Evolutionary conservation across 2,329 filamentous ascomycete species (phyloP).

Genomic region (Stylonectria norvegica): DNA sequence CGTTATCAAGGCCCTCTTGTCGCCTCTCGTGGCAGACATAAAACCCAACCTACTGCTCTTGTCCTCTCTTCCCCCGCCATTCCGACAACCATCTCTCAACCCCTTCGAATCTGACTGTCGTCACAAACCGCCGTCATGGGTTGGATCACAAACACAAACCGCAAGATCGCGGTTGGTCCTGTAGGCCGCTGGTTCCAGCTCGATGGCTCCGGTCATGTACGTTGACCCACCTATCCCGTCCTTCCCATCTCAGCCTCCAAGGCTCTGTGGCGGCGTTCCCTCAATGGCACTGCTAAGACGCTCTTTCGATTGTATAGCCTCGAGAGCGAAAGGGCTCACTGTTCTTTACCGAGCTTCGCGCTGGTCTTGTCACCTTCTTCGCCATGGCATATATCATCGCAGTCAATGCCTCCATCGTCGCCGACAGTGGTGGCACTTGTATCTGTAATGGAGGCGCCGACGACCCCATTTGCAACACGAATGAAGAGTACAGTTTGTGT

Average conservation of each 20-base stretch:
- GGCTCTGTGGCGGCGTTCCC: not conserved
- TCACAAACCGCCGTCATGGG: conserved; percentile 35
- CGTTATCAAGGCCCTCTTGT: not conserved
- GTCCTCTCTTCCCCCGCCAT: not conserved
- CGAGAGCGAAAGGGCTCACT: conserved; percentile 69
- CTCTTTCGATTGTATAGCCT: conserved; percentile 41
- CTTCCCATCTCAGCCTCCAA: not conserved
- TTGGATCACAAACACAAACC: conserved; percentile 51
- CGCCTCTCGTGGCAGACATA: not conserved
- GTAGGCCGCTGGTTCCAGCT: conserved; percentile 75
- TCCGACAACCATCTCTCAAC: conserved; percentile 1
- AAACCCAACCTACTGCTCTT: not conserved
- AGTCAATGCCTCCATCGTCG: conserved; percentile 51
- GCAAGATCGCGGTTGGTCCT: conserved; percentile 58
- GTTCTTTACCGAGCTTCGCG: conserved; percentile 82
- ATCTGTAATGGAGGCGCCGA: conserved; percentile 57
- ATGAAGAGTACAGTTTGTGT: conserved; percentile 63
- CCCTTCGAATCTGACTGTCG: not conserved
- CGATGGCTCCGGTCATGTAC: conserved; percentile 78
- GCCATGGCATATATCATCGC: conserved; percentile 56
- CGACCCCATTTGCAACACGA: conserved; percentile 49
- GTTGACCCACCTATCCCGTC: conserved; percentile 30
- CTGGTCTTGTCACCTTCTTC: conserved; percentile 77
- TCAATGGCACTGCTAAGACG: not conserved
- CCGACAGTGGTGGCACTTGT: conserved; percentile 71